These are phyloP conservation scores for Venturia oleaginea DNA, from an alignment of 2,329 filamentous ascomycete species.

Conservation along the genomic window DNA sequence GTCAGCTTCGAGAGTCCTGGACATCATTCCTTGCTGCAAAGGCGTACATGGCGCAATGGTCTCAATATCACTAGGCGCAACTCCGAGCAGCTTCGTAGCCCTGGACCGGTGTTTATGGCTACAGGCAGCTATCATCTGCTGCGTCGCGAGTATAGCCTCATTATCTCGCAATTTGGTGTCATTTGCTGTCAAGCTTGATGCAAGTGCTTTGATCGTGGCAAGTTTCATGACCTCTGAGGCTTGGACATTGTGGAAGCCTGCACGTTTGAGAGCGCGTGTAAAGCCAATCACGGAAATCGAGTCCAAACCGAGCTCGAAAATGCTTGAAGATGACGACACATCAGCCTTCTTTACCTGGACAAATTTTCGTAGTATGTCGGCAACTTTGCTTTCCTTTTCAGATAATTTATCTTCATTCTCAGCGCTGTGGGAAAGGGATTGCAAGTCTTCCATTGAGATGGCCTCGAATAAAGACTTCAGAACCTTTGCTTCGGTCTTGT, in stretches of 20 bases:
- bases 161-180: slow-evolving; percentile 15
- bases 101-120: slow-evolving; percentile 49
- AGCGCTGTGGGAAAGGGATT: slow-evolving; percentile 36
- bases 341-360: slow-evolving; percentile 35
- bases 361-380: slow-evolving; percentile 46
- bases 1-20: slow-evolving; percentile 50
- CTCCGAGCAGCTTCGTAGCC: slow-evolving; percentile 44
- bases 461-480: slow-evolving; percentile 58
- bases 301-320: slow-evolving; percentile 82
- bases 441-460: slow-evolving; percentile 52
- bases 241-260: slow-evolving; percentile 51
- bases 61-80: slow-evolving; percentile 51
- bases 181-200: slow-evolving; percentile 17
- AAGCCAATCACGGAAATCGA: slow-evolving; percentile 76
- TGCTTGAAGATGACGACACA: slow-evolving; percentile 50
- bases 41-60: slow-evolving; percentile 74
- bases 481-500: slow-evolving; percentile 71
- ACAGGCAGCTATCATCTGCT: slow-evolving; percentile 55
- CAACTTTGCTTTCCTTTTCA: slow-evolving; percentile 39
- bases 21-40: slow-evolving; percentile 79
- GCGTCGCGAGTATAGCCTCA: slow-evolving; percentile 37
- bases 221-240: slow-evolving; percentile 58
- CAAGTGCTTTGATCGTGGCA: slow-evolving; percentile 33
- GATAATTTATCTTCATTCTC: slow-evolving; percentile 18
- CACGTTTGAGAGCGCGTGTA: slow-evolving; percentile 51